A percentile compares a stretch with the other conserved stretches of the same genome.
phyloP scores from a whole-genome alignment of 768 basidiomycete species.

The Botryobasidium botryosum region DNA sequence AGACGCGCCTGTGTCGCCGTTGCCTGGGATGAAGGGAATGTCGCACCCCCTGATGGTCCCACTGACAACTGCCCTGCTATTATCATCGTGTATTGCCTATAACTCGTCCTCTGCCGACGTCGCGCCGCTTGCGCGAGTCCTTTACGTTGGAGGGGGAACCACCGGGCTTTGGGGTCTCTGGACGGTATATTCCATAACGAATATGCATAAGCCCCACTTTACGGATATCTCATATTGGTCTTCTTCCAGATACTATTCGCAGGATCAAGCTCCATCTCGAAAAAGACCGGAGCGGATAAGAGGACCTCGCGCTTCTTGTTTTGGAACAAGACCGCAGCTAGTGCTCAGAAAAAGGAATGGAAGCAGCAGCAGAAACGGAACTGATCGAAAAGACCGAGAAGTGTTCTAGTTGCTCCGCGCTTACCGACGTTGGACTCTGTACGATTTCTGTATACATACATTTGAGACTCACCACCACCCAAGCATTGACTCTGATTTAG shows the following conservation, averaged over 20 bases:
- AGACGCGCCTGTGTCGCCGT: neutral
- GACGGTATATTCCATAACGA: constrained; percentile 39
- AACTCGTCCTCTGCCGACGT: constrained; percentile 35
- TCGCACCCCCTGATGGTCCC: constrained; percentile 40
- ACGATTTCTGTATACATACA: too few species aligned
- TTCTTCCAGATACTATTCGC: constrained; percentile 23
- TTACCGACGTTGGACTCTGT: too few species aligned
- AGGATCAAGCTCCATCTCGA: constrained; percentile 37
- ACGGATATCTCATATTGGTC: neutral
- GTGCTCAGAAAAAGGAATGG: constrained; percentile 42
- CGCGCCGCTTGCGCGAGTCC: constrained; percentile 36
- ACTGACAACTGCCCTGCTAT: constrained; percentile 32
- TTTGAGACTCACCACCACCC: too few species aligned
- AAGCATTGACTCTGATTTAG: too few species aligned
- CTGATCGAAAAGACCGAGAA: too few species aligned
- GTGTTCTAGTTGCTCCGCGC: too few species aligned
- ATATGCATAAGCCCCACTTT: too few species aligned
- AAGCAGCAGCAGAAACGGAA: constrained; percentile 26
- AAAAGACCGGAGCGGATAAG: constrained; percentile 68
- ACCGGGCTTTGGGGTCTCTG: constrained; percentile 55
- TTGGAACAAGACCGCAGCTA: constrained; percentile 52
- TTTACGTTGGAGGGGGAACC: constrained; percentile 31
- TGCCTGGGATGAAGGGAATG: constrained; percentile 17
- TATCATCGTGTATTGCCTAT: constrained; percentile 49
- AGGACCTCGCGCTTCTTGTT: constrained; percentile 67